These are phyloP conservation scores for Astrothelium macrocarpum DNA, from an alignment of 495 filamentous ascomycete genomes.

Conservation along the genomic window DNA sequence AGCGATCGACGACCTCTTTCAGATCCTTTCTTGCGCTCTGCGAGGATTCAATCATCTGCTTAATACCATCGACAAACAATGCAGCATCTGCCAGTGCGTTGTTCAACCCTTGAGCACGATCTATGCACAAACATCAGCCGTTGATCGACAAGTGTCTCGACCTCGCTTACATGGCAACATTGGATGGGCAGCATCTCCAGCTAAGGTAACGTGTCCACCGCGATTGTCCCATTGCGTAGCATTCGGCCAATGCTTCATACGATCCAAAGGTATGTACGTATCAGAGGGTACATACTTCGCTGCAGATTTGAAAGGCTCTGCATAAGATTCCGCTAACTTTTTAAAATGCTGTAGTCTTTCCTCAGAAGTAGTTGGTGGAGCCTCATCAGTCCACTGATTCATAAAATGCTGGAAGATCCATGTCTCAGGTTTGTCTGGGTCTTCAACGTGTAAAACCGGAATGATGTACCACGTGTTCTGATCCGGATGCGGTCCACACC, in stretches of 20 bases:
- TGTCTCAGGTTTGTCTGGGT: neutral
- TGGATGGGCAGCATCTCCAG: conserved; percentile 9
- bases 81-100: conserved; percentile 4
- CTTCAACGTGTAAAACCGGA: neutral
- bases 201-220: conserved; percentile 1
- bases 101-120: conserved; percentile 8
- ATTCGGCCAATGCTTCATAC: neutral
- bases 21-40: neutral
- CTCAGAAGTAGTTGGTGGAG: neutral
- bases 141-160: neutral
- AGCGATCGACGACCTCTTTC: neutral
- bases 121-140: neutral
- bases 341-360: neutral
- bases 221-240: conserved; percentile 2
- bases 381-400: neutral
- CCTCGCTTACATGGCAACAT: conserved; percentile 1
- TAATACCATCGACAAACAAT: neutral
- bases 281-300: neutral
- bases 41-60: neutral
- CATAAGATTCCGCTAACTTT: neutral
- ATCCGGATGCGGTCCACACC: neutral
- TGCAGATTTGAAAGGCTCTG: neutral
- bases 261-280: neutral
- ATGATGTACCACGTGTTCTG: conserved; percentile 3
- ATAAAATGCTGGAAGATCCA: conserved; percentile 1